Evolutionary conservation across 179 eudicot genomes (phyloP), one percentile per base, ranked within the genome.

Genomic region (Amaranthus tricolor): DNA sequence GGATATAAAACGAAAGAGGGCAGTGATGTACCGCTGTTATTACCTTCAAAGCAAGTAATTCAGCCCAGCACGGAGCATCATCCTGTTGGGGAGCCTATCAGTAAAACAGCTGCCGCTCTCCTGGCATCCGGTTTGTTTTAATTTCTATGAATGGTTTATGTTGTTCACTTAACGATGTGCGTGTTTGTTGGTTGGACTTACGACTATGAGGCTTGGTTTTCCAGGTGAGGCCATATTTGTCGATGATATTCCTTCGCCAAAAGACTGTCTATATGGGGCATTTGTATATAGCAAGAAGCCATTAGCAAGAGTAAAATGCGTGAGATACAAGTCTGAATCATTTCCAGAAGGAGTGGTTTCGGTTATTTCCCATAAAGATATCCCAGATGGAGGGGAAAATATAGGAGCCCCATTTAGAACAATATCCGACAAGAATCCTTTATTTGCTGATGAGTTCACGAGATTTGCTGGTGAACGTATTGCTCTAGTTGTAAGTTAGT

Each of bases 191-290:
- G 53, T 77, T 62, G 54, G 57, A 62, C 59, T 55, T 24, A 56
- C 50, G 21, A 31, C 2, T 31, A 31, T 31, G 40, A 31, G 40
- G 40, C 2, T 31, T 31, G 40, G 40, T 68, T 79, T 24, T 72
- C 45, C 84, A 95, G 99, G 99, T 76, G 99, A 95, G 88, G 92
- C 97, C 43, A 80, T 91, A 50, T 95, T 73, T 80, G 95, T 95
- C 48, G 99, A 93, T 80, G 99, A 95, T 81, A 93, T 93, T 79
- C 99, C 99, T 75, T 90, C 99, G 43, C 99, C 99, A 17, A 63
- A 80, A 64, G 80, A 83, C 73, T 93, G 99, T 78, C 89, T 95
- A 66, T 76, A 95, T 79, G 99, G 97, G 72, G 96, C 99, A 79
- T 93, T 91, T 73, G 76, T 95, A 54, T 91, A 80, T 74, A 95